Percentiles rank a stretch among this genome's conserved stretches.
Conservation (phyloP, 1,139 yeast genomes). For the Pichia norvegensis region DNA sequence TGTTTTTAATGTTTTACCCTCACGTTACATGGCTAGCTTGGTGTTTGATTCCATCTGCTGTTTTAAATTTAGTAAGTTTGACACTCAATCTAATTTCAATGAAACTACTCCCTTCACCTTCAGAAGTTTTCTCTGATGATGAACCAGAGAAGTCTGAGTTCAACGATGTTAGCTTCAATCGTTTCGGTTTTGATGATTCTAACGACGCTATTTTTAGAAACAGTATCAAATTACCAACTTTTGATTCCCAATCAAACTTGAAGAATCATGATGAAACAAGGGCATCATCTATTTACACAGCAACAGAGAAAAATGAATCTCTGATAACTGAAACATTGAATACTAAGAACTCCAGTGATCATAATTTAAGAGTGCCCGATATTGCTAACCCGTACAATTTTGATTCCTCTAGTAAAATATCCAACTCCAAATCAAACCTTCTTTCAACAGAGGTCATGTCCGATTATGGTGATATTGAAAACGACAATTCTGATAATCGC, state of each 20-base stretch:
- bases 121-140: not conserved
- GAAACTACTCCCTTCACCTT: constrained; percentile 13
- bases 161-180: not conserved
- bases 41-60: constrained; percentile 62
- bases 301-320: constrained; percentile 6
- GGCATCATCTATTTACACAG: not conserved
- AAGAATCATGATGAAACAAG: not conserved
- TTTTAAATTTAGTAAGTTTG: constrained; percentile 35
- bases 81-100: constrained; percentile 18
- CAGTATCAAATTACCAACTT: constrained; percentile 1
- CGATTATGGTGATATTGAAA: constrained; percentile 7
- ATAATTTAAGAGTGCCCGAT: constrained; percentile 20
- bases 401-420: not conserved
- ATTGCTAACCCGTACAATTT: constrained; percentile 22
- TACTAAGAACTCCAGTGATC: not conserved
- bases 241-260: not conserved
- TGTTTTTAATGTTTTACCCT: constrained; percentile 53
- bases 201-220: constrained; percentile 8
- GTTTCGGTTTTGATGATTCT: constrained; percentile 7
- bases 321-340: constrained; percentile 1
- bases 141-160: constrained; percentile 5
- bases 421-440: not conserved
- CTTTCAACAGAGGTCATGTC: constrained; percentile 8
- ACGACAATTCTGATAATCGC: constrained; percentile 8
- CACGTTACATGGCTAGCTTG: constrained; percentile 62